A percentile compares a stretch with the other conserved stretches of the same genome.
phyloP scores from a whole-genome alignment of 768 basidiomycete genomes.

The Psilocybe tampanensis region DNA sequence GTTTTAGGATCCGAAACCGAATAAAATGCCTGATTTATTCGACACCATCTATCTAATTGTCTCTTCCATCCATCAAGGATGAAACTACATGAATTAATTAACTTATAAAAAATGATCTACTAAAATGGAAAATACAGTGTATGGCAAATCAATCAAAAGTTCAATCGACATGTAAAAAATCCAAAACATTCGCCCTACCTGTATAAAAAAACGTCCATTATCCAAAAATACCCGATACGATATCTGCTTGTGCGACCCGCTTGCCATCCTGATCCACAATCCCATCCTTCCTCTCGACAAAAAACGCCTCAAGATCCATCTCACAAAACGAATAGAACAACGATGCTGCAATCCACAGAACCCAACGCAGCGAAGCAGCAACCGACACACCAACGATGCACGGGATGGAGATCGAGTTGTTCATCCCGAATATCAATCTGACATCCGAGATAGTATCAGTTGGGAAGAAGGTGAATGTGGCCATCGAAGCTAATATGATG shows the following conservation, averaged over 20 bases:
- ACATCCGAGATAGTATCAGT: background rate
- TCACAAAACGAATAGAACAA: constrained; percentile 17
- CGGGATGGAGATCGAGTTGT: background rate
- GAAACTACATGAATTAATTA: too few species aligned
- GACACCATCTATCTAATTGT: too few species aligned
- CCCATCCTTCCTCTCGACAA: constrained; percentile 15
- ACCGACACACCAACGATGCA: constrained; percentile 6
- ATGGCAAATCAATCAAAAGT: background rate
- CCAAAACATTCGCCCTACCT: background rate
- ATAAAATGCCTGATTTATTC: too few species aligned
- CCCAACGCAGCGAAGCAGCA: constrained; percentile 4
- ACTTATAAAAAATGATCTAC: too few species aligned
- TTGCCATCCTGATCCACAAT: constrained; percentile 15
- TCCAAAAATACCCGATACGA: constrained; percentile 17
- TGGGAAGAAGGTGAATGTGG: constrained; percentile 8
- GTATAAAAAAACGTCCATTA: background rate
- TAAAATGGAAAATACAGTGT: too few species aligned
- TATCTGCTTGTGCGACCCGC: constrained; percentile 17
- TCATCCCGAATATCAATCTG: background rate
- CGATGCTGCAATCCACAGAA: constrained; percentile 13
- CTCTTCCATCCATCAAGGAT: too few species aligned
- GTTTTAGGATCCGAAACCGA: too few species aligned
- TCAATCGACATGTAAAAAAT: background rate
- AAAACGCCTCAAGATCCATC: constrained; percentile 13
- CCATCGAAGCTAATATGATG: constrained; percentile 2